Percentiles rank a stretch among this genome's conserved stretches.
These are phyloP conservation scores for Bondarzewia mesenterica DNA, from an alignment of 1,284 basidiomycete genomes.

Conservation along the genomic window DNA sequence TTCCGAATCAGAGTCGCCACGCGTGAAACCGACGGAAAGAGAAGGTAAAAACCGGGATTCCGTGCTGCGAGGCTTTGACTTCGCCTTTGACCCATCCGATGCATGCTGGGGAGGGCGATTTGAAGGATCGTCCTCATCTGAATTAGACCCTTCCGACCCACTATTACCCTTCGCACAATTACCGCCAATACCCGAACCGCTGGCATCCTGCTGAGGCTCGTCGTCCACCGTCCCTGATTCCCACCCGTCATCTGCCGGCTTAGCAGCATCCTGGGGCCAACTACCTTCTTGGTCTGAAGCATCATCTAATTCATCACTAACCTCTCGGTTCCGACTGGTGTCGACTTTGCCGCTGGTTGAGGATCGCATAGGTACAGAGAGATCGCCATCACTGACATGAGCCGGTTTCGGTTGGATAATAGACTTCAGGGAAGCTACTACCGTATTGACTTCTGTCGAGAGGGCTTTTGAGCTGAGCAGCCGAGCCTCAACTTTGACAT, in stretches of 20 bases:
- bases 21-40: slow-evolving; percentile 77
- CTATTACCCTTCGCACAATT: too few species aligned
- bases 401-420: slow-evolving; percentile 31
- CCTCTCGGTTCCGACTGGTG: not conserved
- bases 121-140: not conserved
- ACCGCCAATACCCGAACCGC: too few species aligned
- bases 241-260: slow-evolving; percentile 24
- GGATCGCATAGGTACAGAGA: slow-evolving; percentile 6
- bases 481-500: slow-evolving; percentile 62
- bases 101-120: too few species aligned
- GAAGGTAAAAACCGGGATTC: slow-evolving; percentile 84
- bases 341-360: not conserved
- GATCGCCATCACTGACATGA: slow-evolving; percentile 7
- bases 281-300: slow-evolving; percentile 3
- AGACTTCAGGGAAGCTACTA: slow-evolving; percentile 42
- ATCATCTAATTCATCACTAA: not conserved
- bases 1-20: slow-evolving; percentile 73
- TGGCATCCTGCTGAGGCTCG: slow-evolving; percentile 4
- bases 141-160: too few species aligned
- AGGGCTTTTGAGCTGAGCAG: slow-evolving; percentile 73
- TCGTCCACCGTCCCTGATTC: slow-evolving; percentile 32
- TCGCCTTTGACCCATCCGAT: too few species aligned
- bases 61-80: slow-evolving; percentile 16
- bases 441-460: slow-evolving; percentile 48
- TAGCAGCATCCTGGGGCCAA: slow-evolving; percentile 19